Base-by-base conservation (phyloP, 2,329 filamentous ascomycete species). In the Xylariaceae sp. region DNA sequence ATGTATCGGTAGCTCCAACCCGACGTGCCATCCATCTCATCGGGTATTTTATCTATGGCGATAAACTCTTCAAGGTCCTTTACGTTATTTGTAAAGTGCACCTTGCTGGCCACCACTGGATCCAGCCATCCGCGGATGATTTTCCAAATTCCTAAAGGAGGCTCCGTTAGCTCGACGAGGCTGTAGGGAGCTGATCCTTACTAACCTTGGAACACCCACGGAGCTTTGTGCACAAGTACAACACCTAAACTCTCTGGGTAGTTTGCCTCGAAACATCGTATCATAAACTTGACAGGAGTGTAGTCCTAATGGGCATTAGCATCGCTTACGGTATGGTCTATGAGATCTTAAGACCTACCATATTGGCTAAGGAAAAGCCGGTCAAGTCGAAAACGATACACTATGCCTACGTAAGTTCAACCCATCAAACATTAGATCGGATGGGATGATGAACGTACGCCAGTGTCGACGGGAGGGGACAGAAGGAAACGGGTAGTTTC, bases 261-360 rank as follows among this genome's bases (percentile, higher is more conserved):
- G 71, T 99, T 97, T 55, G 94, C 94, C 76, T 99, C 94, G 69
- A 99, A 99, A 72, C 92, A 96, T 73, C 96, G 96, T 73, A 99
- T 97, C 88, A 99, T 97, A 75, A 97, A 99, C 68, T 96, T 99
- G 52, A 99, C 91, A 1, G 94, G 93, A 0, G 89, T 84, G 71
- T 97, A 97, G 72, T 99, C 94, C 85, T 88, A 27, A 24, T 26
- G 13, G 21, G 20, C n/a, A 53, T 71, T 29, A 67, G 65, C 29
- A 48, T 59, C 9, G 16, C 13, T 8, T 21, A 10, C 10, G 30
- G 6, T n/a, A 16, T 6, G 7, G 15, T 36, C 30, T 7, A 27
- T 20, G 18, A 36, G 6, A 13, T 40, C 24, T 43, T 16, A 15
- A 18, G 30, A 64, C 77, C 68, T 74, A 87, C 85, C 94, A 99